Conservation (phyloP, 495 filamentous ascomycete genomes). For the Podospora fimiseda region DNA sequence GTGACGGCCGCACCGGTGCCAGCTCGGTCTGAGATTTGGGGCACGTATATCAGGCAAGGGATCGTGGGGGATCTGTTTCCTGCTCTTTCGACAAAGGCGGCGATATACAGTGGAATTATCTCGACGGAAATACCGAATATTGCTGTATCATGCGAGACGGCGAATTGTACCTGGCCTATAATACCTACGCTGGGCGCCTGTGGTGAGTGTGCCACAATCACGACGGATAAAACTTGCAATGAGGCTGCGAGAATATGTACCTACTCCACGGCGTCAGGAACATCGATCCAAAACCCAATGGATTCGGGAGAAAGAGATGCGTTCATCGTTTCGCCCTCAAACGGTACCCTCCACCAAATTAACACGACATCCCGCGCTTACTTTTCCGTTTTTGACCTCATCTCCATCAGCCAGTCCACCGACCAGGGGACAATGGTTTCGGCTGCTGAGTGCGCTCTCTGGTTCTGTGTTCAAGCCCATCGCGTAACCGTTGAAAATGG, state of each 20-base stretch:
- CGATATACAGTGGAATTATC: conserved; percentile 35
- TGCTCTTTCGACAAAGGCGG: conserved; percentile 30
- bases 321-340: conserved; percentile 27
- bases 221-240: conserved; percentile 17
- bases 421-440: conserved; percentile 6
- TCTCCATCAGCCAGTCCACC: conserved; percentile 17
- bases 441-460: conserved; percentile 26
- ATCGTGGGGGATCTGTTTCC: conserved; percentile 13
- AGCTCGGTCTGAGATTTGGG: conserved; percentile 27
- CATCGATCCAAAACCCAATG: conserved; percentile 12
- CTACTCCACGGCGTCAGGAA: conserved; percentile 26
- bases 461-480: conserved; percentile 32
- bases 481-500: conserved; percentile 23
- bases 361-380: conserved; percentile 17
- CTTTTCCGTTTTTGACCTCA: conserved; percentile 32
- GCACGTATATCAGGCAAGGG: conserved; percentile 18
- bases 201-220: conserved; percentile 22
- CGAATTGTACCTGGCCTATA: conserved; percentile 32
- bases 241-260: conserved; percentile 22
- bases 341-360: conserved; percentile 13
- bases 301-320: conserved; percentile 14
- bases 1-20: conserved; percentile 12
- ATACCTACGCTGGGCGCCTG: conserved; percentile 33
- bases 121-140: conserved; percentile 17
- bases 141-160: conserved; percentile 22